A percentile compares a stretch with the other conserved stretches of the same genome.
These are phyloP conservation scores for Candida lessepsii DNA, from an alignment of 805 yeast genomes.

Conservation along the genomic window DNA sequence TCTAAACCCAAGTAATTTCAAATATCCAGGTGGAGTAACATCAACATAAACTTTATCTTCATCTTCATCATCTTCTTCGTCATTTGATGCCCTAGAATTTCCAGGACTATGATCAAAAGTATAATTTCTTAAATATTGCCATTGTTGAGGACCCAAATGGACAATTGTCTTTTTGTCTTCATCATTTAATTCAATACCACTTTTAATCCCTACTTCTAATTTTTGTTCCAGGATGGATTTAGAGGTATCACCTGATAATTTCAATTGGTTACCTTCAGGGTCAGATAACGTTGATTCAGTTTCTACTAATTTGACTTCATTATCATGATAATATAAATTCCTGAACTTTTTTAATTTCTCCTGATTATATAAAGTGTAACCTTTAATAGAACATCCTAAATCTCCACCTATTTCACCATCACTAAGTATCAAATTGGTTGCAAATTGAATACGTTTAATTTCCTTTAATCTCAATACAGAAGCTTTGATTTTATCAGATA, in stretches of 20 bases:
- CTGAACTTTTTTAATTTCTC: constrained; percentile 51
- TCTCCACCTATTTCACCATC: constrained; percentile 34
- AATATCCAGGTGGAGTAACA: constrained; percentile 42
- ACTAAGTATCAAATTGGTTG: constrained; percentile 58
- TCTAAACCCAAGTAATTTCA: constrained; percentile 71
- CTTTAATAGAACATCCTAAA: constrained; percentile 65
- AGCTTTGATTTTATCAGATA: constrained; percentile 42
- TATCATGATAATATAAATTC: constrained; percentile 54
- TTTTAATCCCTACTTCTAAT: constrained; percentile 33
- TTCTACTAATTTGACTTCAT: constrained; percentile 51
- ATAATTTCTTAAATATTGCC: constrained; percentile 29
- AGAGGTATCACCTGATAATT: constrained; percentile 33
- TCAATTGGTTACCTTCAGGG: constrained; percentile 45
- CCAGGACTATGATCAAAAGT: constrained; percentile 32
- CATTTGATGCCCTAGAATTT: constrained; percentile 10
- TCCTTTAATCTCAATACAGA: constrained; percentile 58
- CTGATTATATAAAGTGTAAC: constrained; percentile 61
- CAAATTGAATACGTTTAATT: constrained; percentile 60
- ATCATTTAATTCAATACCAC: constrained; percentile 25
- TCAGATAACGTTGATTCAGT: constrained; percentile 41
- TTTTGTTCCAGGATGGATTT: constrained; percentile 34
- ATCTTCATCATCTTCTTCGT: constrained; percentile 17
- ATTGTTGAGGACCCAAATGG: constrained; percentile 24
- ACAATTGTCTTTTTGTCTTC: constrained; percentile 22
- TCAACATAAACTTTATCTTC: constrained; percentile 17